These are phyloP conservation scores for Oryza longistaminata DNA, from an alignment of 176 grass and related monocot genomes.

Conservation along the genomic window DNA sequence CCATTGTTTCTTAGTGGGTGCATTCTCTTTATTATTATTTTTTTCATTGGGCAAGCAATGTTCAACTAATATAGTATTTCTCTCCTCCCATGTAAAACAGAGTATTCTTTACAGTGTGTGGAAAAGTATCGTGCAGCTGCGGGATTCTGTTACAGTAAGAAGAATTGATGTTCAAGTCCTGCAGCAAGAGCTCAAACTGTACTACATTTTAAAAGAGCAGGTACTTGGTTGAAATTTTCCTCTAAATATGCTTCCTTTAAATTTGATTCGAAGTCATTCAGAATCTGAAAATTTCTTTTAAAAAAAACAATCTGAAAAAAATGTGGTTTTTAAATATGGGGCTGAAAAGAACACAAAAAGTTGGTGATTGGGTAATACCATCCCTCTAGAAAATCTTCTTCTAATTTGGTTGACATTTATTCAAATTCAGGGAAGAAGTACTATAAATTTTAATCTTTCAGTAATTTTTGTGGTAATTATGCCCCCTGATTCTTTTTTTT, in stretches of 20 bases:
- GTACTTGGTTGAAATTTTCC: slow-evolving; percentile 30
- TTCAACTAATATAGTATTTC: slow-evolving; percentile 19
- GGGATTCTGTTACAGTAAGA: slow-evolving; percentile 40
- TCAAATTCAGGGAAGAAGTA: background rate
- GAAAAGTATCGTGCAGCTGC: slow-evolving; percentile 43
- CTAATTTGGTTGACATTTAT: background rate
- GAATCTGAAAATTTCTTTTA: background rate
- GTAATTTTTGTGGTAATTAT: background rate
- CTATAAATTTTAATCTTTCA: background rate
- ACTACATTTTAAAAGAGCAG: slow-evolving; percentile 58
- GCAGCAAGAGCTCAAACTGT: slow-evolving; percentile 49
- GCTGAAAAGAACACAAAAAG: background rate
- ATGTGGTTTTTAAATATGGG: background rate
- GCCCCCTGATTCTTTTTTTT: too few species aligned
- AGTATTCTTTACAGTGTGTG: slow-evolving; percentile 46
- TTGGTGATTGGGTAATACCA: background rate
- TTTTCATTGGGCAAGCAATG: background rate
- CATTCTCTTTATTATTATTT: background rate
- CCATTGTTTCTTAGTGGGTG: background rate
- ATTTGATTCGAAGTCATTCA: background rate
- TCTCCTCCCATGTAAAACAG: slow-evolving; percentile 41
- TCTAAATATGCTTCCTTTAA: background rate
- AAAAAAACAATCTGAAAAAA: too few species aligned
- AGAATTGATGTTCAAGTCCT: slow-evolving; percentile 48
- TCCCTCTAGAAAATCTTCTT: background rate